Base-by-base conservation (phyloP, 306 rosid species). In the Chamaecrista fasciculata region DNA sequence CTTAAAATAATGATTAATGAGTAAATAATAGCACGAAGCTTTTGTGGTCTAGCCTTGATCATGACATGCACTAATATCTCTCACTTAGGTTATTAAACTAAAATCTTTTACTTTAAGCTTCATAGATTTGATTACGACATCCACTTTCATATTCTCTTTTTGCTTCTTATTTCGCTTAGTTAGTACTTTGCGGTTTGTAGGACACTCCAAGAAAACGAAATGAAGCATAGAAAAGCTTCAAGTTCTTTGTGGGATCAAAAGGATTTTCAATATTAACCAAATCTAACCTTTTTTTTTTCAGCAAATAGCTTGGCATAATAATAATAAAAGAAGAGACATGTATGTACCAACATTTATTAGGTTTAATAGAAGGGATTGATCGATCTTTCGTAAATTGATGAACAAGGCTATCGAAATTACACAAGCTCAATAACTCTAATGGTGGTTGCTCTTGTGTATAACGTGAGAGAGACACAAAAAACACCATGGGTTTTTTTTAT, bases 11-110 rank as follows among this genome's bases (percentile, higher is more conserved):
- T n/a, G n/a, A n/a, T n/a, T n/a, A n/a, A n/a, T n/a, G n/a, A n/a
- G n/a, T n/a, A n/a, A n/a, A n/a, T n/a, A n/a, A n/a, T n/a, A n/a
- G n/a, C n/a, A n/a, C n/a, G n/a, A n/a, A n/a, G n/a, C n/a, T n/a
- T n/a, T n/a, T n/a, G 8, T 49, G 66, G 36, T 67, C 56, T 70
- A 49, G 26, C 33, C 47, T 70, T 43, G 80, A 75, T 33, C 29
- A 59, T 46, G 71, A 70, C 77, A 48, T 12, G 61, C 74, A 69
- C 62, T 48, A 34, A n/a, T 25, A 29, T 20, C 14, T 70, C 31
- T 58, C 46, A 55, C 67, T 70, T 44, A 29, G 24, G 18, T 23
- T n/a, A 26, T 20, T 40, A 60, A 18, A 25, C 33, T 11, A 12
- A 9, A 43, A 11, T 14, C 10, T 42, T 11, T 67, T 23, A 42